phyloP scores from a whole-genome alignment of 345 rosid genomes.

The Nasturtium officinale region DNA sequence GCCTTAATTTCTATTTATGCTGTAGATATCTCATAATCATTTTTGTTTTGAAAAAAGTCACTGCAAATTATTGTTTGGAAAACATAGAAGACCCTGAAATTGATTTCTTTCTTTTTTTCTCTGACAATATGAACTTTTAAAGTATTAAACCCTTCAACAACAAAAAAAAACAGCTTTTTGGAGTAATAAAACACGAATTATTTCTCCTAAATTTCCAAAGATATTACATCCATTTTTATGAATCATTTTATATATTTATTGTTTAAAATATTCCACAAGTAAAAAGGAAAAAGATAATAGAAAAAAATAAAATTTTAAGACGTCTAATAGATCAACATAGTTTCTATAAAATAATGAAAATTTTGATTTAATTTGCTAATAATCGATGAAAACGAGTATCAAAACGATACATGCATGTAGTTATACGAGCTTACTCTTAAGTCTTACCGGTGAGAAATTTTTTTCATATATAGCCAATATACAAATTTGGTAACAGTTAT shows the following conservation, averaged over 20 bases:
- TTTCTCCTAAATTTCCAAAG: background rate
- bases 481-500: background rate
- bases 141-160: too few relatives aligned
- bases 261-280: background rate
- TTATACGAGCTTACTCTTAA: background rate
- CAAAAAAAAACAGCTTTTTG: too few relatives aligned
- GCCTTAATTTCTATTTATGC: slow-evolving; percentile 6
- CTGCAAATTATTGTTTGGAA: slow-evolving; percentile 24
- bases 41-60: background rate
- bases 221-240: background rate
- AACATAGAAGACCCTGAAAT: slow-evolving; percentile 5
- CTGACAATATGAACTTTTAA: slow-evolving; percentile 24
- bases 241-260: background rate
- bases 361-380: background rate
- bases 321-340: background rate
- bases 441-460: background rate
- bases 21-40: slow-evolving; percentile 15
- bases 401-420: background rate
- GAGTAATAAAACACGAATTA: background rate
- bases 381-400: background rate
- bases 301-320: background rate
- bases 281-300: background rate
- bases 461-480: background rate
- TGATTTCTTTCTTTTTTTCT: background rate
- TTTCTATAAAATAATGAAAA: background rate